phyloP scores from a whole-genome alignment of 75 land plant genomes.

The Sequoia sempervirens region DNA sequence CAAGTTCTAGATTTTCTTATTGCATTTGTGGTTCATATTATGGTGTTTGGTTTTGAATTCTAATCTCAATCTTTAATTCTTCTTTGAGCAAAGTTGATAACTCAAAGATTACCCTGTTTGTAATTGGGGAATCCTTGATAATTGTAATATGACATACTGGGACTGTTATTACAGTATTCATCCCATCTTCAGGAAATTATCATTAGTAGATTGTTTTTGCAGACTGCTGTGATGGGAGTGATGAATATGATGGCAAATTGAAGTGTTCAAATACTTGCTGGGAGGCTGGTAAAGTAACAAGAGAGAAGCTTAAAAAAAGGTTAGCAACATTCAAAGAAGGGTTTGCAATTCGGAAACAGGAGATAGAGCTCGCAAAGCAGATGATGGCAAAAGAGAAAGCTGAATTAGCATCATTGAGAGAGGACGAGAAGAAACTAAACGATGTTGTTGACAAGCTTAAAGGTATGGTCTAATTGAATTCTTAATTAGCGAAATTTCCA shows the following conservation, averaged over 20 bases:
- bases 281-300: conserved; percentile 89
- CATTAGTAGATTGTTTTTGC: not conserved
- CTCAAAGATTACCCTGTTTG: not conserved
- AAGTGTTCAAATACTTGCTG: conserved; percentile 85
- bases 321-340: conserved; percentile 69
- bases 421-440: conserved; percentile 68
- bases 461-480: conserved; percentile 33
- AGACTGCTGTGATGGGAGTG: conserved; percentile 99
- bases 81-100: not conserved
- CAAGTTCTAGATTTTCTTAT: not conserved
- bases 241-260: conserved; percentile 76
- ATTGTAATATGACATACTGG: not conserved
- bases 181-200: not conserved
- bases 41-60: not conserved
- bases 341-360: conserved; percentile 39
- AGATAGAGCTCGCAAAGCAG: conserved; percentile 59
- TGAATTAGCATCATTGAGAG: conserved; percentile 55
- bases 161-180: not conserved
- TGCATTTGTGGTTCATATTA: not conserved
- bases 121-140: not conserved
- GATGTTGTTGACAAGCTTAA: conserved; percentile 69
- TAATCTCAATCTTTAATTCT: not conserved
- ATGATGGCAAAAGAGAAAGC: conserved; percentile 56
- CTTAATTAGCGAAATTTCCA: not conserved
- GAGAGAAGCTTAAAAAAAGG: conserved; percentile 83